Evolutionary conservation across 371 early-diverging fungal species (phyloP).

Genomic region (Zychaea mexicana): DNA sequence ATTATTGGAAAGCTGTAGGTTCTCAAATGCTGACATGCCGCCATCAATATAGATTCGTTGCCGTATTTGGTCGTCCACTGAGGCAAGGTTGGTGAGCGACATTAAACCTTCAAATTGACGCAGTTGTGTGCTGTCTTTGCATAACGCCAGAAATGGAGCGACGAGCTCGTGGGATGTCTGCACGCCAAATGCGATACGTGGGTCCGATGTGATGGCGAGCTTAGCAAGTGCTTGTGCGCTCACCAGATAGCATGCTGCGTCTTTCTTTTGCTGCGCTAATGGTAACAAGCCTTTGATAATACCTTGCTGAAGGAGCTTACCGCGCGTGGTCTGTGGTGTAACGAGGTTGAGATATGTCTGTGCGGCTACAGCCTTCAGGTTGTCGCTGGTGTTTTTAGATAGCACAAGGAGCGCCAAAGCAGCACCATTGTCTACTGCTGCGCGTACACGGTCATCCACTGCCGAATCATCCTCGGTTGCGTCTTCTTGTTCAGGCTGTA

Average conservation of each 20-base stretch:
- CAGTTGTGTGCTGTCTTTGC: conserved; percentile 63
- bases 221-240: conserved; percentile 90
- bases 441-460: conserved; percentile 63
- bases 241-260: conserved; percentile 17
- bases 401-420: conserved; percentile 49
- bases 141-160: conserved; percentile 60
- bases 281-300: conserved; percentile 66
- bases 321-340: conserved; percentile 72
- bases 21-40: conserved; percentile 77
- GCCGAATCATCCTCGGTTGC: conserved; percentile 58
- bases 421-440: conserved; percentile 60
- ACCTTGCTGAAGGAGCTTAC: conserved; percentile 85
- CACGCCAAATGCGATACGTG: conserved; percentile 80
- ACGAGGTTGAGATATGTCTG: conserved; percentile 71
- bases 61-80: conserved; percentile 57
- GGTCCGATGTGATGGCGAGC: conserved; percentile 89
- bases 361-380: conserved; percentile 64
- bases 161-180: conserved; percentile 64
- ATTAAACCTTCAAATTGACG: conserved; percentile 89
- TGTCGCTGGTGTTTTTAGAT: conserved; percentile 57
- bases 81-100: conserved; percentile 92
- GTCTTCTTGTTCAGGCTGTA: conserved; percentile 37
- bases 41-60: conserved; percentile 47
- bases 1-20: conserved; percentile 79
- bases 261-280: conserved; percentile 31